A percentile compares a stretch with the other conserved stretches of the same genome.
phyloP scores from a whole-genome alignment of 176 grass and related monocot genomes.

The Pontederia paniculata region DNA sequence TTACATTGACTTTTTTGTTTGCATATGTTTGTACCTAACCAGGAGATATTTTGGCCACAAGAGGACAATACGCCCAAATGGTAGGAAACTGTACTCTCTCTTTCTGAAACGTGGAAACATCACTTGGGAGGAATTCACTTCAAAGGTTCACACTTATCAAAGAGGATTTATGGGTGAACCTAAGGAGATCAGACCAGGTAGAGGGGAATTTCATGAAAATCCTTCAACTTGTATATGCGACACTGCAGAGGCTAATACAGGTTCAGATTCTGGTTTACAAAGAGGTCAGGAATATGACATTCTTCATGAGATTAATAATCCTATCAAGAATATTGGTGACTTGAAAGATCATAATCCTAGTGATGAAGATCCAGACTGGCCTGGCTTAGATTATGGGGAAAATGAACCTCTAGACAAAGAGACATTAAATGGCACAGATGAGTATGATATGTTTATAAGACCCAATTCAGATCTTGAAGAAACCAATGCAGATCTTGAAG shows the following conservation, averaged over 20 bases:
- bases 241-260: conserved; percentile 11
- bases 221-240: conserved; percentile 64
- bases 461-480: conserved; percentile 42
- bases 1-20: neutral
- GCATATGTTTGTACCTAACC: neutral
- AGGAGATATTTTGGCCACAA: conserved; percentile 74
- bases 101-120: conserved; percentile 51
- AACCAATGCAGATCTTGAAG: no score
- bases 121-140: conserved; percentile 55
- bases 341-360: conserved; percentile 11
- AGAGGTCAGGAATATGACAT: neutral
- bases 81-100: conserved; percentile 42
- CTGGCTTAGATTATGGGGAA: conserved; percentile 25
- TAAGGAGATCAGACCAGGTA: conserved; percentile 53
- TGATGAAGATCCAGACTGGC: conserved; percentile 25
- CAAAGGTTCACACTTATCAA: conserved; percentile 31
- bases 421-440: conserved; percentile 18
- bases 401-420: conserved; percentile 25
- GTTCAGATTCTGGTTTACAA: conserved; percentile 9
- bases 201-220: conserved; percentile 66
- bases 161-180: conserved; percentile 75
- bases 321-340: conserved; percentile 1
- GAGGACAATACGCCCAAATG: conserved; percentile 64
- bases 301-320: conserved; percentile 1
- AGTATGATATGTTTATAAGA: conserved; percentile 28